Evolutionary conservation across 2,329 filamentous ascomycete species (phyloP).

Genomic region (Pseudogymnoascus sp.): DNA sequence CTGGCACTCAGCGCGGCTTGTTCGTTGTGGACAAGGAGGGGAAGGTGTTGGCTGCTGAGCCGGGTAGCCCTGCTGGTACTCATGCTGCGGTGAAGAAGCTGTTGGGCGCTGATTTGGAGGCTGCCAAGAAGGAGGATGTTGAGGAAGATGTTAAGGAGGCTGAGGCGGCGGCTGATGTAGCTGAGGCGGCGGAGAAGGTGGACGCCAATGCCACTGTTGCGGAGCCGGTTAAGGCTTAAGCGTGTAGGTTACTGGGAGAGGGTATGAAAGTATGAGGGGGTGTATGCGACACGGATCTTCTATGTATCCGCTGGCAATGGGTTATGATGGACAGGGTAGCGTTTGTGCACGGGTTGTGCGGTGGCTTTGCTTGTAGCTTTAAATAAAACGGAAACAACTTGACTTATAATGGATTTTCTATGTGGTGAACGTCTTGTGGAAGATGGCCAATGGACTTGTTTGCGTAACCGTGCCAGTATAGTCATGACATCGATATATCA

Average conservation of each 20-base stretch:
- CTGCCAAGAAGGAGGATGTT: constrained; percentile 6
- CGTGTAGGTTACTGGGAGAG: background rate
- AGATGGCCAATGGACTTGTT: background rate
- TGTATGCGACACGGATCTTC: background rate
- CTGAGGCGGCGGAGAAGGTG: constrained; percentile 34
- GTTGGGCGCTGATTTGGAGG: constrained; percentile 39
- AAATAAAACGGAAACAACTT: background rate
- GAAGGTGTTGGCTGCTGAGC: constrained; percentile 65
- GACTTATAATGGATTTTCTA: background rate
- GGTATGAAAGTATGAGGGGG: background rate
- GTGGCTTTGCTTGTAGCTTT: background rate
- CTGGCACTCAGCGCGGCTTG: constrained; percentile 75
- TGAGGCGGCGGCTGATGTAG: constrained; percentile 27
- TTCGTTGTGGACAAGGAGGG: constrained; percentile 78
- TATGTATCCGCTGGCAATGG: background rate
- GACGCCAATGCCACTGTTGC: constrained; percentile 17
- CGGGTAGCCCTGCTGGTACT: constrained; percentile 70
- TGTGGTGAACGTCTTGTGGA: background rate
- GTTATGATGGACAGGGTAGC: background rate
- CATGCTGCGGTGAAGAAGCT: constrained; percentile 67
- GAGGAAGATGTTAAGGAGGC: background rate
- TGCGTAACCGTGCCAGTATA: background rate
- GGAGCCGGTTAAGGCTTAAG: background rate
- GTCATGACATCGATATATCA: background rate
- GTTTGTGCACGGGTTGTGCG: background rate